These are phyloP conservation scores for Trichoderma sp. DNA, from an alignment of 2,329 filamentous ascomycete species.

Conservation along the genomic window DNA sequence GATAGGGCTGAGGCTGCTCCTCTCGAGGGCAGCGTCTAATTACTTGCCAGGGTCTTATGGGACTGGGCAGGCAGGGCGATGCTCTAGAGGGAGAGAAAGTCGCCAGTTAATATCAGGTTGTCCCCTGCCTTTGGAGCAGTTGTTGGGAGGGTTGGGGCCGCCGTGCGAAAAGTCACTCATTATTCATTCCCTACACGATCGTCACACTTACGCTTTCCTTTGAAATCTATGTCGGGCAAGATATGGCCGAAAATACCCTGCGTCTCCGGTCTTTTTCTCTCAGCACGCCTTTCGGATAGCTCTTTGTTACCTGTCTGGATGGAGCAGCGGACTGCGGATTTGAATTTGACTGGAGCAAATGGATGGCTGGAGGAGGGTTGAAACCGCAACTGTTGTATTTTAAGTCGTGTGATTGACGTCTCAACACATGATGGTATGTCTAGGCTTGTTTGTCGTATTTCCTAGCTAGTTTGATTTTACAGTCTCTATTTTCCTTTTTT, in stretches of 20 bases:
- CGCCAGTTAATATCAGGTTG: slow-evolving; percentile 21
- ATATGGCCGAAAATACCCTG: slow-evolving; percentile 23
- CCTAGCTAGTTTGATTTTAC: slow-evolving; percentile 41
- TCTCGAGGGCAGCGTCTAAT: background rate
- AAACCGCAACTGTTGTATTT: slow-evolving; percentile 42
- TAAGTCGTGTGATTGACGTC: slow-evolving; percentile 38
- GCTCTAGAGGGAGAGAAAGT: slow-evolving; percentile 25
- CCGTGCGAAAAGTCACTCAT: slow-evolving; percentile 15
- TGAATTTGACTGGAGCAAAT: slow-evolving; percentile 36
- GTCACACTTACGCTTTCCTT: slow-evolving; percentile 23
- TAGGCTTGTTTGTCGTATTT: slow-evolving; percentile 36
- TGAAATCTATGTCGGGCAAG: slow-evolving; percentile 24
- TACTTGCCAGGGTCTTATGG: background rate
- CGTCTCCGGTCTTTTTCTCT: slow-evolving; percentile 24
- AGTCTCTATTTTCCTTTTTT: slow-evolving; percentile 27
- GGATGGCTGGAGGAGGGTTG: slow-evolving; percentile 30
- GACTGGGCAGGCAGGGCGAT: slow-evolving; percentile 15
- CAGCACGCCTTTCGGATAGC: slow-evolving; percentile 31
- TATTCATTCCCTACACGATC: slow-evolving; percentile 22
- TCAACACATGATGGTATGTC: slow-evolving; percentile 32
- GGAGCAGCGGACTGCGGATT: slow-evolving; percentile 33
- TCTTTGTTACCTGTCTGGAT: slow-evolving; percentile 30
- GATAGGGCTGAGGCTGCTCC: slow-evolving; percentile 3
- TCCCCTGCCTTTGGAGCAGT: slow-evolving; percentile 23
- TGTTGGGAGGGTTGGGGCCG: slow-evolving; percentile 19